Base-by-base conservation (phyloP, 2,329 filamentous ascomycete species). In the Daldinia eschscholtzii region DNA sequence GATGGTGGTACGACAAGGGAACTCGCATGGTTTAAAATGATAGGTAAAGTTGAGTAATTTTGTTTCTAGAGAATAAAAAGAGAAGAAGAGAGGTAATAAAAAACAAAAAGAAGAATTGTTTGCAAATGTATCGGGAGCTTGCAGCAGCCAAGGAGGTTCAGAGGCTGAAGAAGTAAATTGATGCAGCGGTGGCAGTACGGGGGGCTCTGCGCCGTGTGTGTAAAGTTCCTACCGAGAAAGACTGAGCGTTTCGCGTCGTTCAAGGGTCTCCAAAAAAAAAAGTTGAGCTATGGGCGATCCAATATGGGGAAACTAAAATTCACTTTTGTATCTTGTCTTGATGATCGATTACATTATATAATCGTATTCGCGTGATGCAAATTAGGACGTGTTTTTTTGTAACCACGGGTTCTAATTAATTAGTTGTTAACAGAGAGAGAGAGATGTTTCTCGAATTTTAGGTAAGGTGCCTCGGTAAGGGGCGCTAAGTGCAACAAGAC, bases 91-190 rank as follows among this genome's bases (percentile, higher is more conserved):
- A 4, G 10, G 7, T 4, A 52, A 52, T 26, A 12, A 33, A 52
- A 50, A 52, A 15, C 10, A 33, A 52, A 6, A 18, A 33, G 10
- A 55, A 39, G n/a, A 23, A 55, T 55, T 35, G 57, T 58, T 61
- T 61, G 41, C 48, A 50, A 50, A 46, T 62, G 62, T 57, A 67
- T 67, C 67, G 69, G 67, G 39, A 68, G 56, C 53, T 70, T 70
- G 66, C 64, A 70, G 62, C 46, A 67, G 70, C 71, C 71, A 71
- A 72, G 72, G 70, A 59, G 28, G 33, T 57, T 41, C 12, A 57
- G 23, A 61, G 55, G 53, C 41, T 58, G 65, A 52, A 60, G 58
- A 67, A 46, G 42, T 59, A 57, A 52, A 26, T 59, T 57, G 46
- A 37, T 30, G 52, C 59, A 59, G 44, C 60, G 55, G 52, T 55